Base-by-base conservation (phyloP, 768 basidiomycete species). In the Boletellus sp. region DNA sequence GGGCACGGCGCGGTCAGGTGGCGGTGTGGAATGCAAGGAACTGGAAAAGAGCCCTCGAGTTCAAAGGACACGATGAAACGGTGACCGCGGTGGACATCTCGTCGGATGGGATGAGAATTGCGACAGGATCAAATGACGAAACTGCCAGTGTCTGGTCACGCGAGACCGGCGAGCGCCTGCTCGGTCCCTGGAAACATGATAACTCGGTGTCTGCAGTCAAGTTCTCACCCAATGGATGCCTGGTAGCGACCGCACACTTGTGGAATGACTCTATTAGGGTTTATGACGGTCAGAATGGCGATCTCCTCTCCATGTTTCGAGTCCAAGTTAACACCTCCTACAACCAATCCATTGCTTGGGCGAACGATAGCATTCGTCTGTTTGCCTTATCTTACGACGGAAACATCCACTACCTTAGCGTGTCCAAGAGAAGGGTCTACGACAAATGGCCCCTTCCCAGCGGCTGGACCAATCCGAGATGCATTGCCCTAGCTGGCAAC, bases 41-140 rank as follows among this genome's bases (percentile, higher is more conserved):
- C 35, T 11, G 23, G 7, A 34, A 45, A n/a, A 35, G 5, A 11
- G 26, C 22, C 6, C 11, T 15, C 44, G 16, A 36, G 7, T 37
- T 40, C 17, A 36, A 20, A 15, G 42, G 22, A 16, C 55, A 57
- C 38, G 4, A 6, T 41, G 16, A 13, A 39, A 3, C 28, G 20
- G 32, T 52, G 8, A n/a, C 23, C 10, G 10, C 42, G 3, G 10
- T 58, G 15, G 57, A 58, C 22, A 19, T 58, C 19, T 58, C 56
- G 0, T 42, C 51, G 12, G 48, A 58, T 9, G 45, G 35, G 26
- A 47, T 52, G 4, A 45, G 32, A 5, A 40, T 58, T 4, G 52
- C 48, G 9, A 50, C 28, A 4, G 28, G 28, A 28, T 28, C 28
- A 10, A 6, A 28, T 8, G 28, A 28, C 28, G 28, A 46, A n/a